Evolutionary conservation across 768 basidiomycete species (phyloP).

Genomic region (Lentinula boryana): DNA sequence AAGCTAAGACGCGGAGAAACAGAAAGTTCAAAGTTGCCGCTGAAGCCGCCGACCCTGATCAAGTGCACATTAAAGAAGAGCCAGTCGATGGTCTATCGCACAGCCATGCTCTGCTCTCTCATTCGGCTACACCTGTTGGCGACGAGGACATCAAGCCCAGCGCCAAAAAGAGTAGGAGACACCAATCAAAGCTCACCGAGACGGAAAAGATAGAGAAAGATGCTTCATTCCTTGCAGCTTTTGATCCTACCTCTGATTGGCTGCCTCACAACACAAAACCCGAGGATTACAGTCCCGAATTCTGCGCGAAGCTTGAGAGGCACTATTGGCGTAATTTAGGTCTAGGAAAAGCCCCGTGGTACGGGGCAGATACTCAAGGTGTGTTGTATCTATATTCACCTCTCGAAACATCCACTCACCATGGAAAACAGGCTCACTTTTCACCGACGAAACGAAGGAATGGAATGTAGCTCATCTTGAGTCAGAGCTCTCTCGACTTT

Average conservation of each 20-base stretch:
- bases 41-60: conserved; percentile 38
- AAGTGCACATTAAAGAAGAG: conserved; percentile 42
- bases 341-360: conserved; percentile 89
- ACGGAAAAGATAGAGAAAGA: conserved; percentile 45
- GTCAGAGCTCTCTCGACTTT: conserved; percentile 76
- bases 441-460: conserved; percentile 65
- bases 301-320: conserved; percentile 82
- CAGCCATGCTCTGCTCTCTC: background rate
- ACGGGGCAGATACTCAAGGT: conserved; percentile 96
- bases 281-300: conserved; percentile 81
- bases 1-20: conserved; percentile 28
- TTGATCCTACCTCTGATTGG: conserved; percentile 74
- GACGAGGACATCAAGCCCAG: conserved; percentile 13
- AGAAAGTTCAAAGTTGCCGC: conserved; percentile 35
- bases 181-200: conserved; percentile 39
- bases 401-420: background rate
- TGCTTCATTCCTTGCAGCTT: conserved; percentile 57
- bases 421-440: conserved; percentile 47
- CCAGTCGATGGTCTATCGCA: conserved; percentile 26
- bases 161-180: conserved; percentile 27
- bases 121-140: conserved; percentile 4
- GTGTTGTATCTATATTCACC: conserved; percentile 17
- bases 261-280: conserved; percentile 67
- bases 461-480: conserved; percentile 93
- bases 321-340: conserved; percentile 91